Evolutionary conservation across 495 filamentous ascomycete genomes (phyloP), one percentile per base, ranked within the genome.

Genomic region (Glarea lozoyensis): DNA sequence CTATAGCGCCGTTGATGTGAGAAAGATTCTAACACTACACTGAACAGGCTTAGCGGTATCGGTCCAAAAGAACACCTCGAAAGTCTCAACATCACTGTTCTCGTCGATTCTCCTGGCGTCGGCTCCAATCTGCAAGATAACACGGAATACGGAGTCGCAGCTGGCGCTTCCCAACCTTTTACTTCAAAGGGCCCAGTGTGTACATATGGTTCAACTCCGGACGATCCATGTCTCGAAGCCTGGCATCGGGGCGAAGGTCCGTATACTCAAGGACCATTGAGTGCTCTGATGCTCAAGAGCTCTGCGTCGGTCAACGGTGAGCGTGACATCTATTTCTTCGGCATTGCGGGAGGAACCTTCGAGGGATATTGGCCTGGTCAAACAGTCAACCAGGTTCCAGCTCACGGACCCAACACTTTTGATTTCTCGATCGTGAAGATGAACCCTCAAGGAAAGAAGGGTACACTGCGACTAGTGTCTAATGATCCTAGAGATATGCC

Each of bases 41-140:
- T n/a, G n/a, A n/a, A n/a, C 15, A 76, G 79, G 50, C 35, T 37
- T 19, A 37, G 35, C 17, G 81, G 82, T 12, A 60, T 85, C 34
- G 79, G 80, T 1, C 70, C 75, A 0, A 43, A 42, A 2, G 52
- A 49, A 0, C 67, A 30, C 61, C 56, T 3, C 70, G 9, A 24
- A 11, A 40, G 22, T 11, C 33, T 69, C 38, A 54, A 55, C 12
- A 80, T 83, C 42, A 52, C 63, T 3, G 60, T 79, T 1, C 42
- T 82, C 1, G 47, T 56, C 22, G 69, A 80, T 46, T 62, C 75
- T 0, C 76, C 76, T 0, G 75, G 70, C 9, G 79, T 83, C 0
- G 81, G 81, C 24, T 62, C 63, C n/a, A 83, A 83, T 54, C 60
- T 84, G 0, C 76, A 81, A 37, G 76, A 84, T 47, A 74, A 72